phyloP scores from a whole-genome alignment of 2,329 filamentous ascomycete species.

The Penicillium sp. region DNA sequence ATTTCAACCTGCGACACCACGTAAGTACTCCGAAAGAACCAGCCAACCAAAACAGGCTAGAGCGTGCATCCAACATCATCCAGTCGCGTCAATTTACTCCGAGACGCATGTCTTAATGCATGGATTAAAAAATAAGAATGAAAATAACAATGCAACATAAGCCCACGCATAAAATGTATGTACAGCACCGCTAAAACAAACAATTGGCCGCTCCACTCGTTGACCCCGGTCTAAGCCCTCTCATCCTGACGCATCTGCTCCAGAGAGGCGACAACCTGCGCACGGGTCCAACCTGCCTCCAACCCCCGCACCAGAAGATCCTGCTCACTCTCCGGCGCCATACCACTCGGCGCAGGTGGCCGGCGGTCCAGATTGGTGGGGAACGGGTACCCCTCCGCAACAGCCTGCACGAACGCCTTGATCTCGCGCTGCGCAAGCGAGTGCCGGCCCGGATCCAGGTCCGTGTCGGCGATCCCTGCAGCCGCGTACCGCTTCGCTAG shows the following conservation, averaged over 20 bases:
- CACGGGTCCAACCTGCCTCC: constrained; percentile 40
- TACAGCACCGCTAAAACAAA: not conserved
- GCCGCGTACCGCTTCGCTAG: constrained; percentile 50
- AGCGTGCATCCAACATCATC: not conserved
- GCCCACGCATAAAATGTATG: not conserved
- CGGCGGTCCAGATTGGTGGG: constrained; percentile 61
- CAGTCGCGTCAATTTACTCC: not conserved
- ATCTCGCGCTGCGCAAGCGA: constrained; percentile 38
- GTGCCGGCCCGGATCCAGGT: constrained; percentile 10
- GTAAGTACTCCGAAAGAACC: no score
- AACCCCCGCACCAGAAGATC: constrained; percentile 51
- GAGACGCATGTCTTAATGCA: not conserved
- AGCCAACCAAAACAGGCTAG: not conserved
- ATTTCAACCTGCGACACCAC: not conserved
- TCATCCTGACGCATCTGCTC: constrained; percentile 39
- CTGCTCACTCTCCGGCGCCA: constrained; percentile 62
- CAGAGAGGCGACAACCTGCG: constrained; percentile 44
- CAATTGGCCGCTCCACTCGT: not conserved
- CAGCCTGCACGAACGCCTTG: constrained; percentile 49
- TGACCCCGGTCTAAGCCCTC: constrained; percentile 8
- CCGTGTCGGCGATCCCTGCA: constrained; percentile 19
- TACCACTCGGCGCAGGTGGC: constrained; percentile 55
- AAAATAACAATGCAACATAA: not conserved
- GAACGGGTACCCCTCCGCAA: constrained; percentile 61
- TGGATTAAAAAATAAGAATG: not conserved